Evolutionary conservation across 768 basidiomycete species (phyloP).

Genomic region (Mycena venus): DNA sequence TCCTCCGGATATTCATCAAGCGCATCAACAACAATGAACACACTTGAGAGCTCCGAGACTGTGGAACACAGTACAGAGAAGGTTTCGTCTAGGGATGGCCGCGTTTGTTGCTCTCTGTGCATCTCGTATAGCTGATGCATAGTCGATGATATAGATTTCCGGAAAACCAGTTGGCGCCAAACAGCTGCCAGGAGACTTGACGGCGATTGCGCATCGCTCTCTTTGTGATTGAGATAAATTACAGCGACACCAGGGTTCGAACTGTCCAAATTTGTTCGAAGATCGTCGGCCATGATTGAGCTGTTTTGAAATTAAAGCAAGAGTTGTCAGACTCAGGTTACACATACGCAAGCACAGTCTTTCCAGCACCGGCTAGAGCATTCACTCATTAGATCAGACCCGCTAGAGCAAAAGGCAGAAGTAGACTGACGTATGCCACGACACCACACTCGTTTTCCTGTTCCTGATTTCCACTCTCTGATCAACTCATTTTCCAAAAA

Average conservation of each 20-base stretch:
- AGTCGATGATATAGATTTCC: not conserved
- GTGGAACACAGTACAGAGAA: not conserved
- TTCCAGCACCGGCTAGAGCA: constrained; percentile 12
- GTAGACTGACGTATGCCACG: not conserved
- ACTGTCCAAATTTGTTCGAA: not conserved
- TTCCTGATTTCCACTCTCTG: not conserved
- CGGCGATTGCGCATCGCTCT: not conserved
- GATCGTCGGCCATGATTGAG: constrained; percentile 10
- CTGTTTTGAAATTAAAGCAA: not conserved
- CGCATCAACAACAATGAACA: constrained; percentile 8
- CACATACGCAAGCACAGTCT: constrained; percentile 11
- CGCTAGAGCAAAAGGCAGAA: not conserved
- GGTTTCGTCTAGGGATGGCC: not conserved
- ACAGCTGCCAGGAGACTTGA: not conserved
- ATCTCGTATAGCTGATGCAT: not conserved
- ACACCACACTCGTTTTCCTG: not conserved
- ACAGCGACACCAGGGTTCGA: not conserved
- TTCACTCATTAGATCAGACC: not conserved
- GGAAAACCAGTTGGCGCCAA: constrained; percentile 1
- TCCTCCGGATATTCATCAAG: constrained; percentile 15
- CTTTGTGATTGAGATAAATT: constrained; percentile 1
- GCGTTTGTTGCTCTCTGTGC: not conserved
- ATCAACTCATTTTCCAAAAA: not conserved
- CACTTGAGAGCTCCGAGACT: not conserved
- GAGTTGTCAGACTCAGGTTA: too few species aligned